phyloP scores from a whole-genome alignment of 208 protist species.

The Lotmaria passim region DNA sequence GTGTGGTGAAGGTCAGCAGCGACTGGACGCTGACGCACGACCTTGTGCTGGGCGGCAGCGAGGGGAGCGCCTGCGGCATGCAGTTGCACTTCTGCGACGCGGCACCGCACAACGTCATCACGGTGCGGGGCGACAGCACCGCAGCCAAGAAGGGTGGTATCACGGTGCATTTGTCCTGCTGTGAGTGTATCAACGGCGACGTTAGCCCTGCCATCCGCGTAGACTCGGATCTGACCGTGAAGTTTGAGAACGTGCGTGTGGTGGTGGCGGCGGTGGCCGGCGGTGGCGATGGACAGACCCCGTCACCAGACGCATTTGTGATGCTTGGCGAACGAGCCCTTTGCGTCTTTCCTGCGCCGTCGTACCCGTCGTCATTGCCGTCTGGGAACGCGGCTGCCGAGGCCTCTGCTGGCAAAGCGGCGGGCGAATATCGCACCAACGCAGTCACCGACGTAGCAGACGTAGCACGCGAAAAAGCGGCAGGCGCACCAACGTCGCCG shows the following conservation, averaged over 20 bases:
- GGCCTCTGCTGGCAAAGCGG: background rate
- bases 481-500: too few relatives aligned
- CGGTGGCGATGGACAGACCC: background rate
- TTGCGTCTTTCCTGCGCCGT: slow-evolving; percentile 19
- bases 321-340: slow-evolving; percentile 29
- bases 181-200: slow-evolving; percentile 26
- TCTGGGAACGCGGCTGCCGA: background rate
- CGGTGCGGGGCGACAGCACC: slow-evolving; percentile 14
- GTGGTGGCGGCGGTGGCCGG: slow-evolving; percentile 14
- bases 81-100: slow-evolving; percentile 30
- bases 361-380: background rate
- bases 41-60: slow-evolving; percentile 21
- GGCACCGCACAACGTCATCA: slow-evolving; percentile 28
- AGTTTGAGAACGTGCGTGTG: slow-evolving; percentile 27
- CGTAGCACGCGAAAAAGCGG: too few relatives aligned
- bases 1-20: slow-evolving; percentile 21
- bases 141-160: background rate
- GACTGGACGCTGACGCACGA: slow-evolving; percentile 28
- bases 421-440: background rate
- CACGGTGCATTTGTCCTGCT: slow-evolving; percentile 15
- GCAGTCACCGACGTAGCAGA: too few relatives aligned
- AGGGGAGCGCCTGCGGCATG: slow-evolving; percentile 1
- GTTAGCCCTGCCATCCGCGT: slow-evolving; percentile 25
- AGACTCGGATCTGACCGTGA: slow-evolving; percentile 30
- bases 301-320: slow-evolving; percentile 14